phyloP scores from a whole-genome alignment of 192 early-diverging fungal genomes.

The Umbelopsis isabellina region DNA sequence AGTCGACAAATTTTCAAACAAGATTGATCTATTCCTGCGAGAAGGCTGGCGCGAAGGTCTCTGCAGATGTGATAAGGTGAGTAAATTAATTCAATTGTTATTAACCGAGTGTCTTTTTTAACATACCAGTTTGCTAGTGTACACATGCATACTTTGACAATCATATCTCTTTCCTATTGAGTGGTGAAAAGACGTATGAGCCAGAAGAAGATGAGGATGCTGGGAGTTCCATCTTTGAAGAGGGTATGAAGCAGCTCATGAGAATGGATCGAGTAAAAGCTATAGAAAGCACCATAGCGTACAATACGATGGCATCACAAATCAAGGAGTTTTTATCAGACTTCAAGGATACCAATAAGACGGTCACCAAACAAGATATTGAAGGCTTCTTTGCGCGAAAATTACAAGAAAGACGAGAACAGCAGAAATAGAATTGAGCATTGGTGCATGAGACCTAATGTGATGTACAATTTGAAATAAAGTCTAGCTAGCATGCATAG shows the following conservation, averaged over 20 bases:
- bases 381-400: slow-evolving; percentile 64
- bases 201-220: slow-evolving; percentile 79
- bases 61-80: slow-evolving; percentile 66
- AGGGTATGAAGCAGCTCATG: slow-evolving; percentile 73
- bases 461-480: too few species aligned
- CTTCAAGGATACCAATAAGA: slow-evolving; percentile 75
- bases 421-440: not conserved
- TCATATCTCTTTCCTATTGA: slow-evolving; percentile 55
- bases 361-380: slow-evolving; percentile 77
- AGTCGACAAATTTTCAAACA: not conserved
- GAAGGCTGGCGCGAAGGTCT: slow-evolving; percentile 76
- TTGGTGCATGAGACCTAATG: too few species aligned
- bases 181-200: slow-evolving; percentile 70
- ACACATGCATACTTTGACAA: slow-evolving; percentile 24
- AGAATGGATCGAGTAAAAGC: slow-evolving; percentile 75
- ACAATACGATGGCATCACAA: slow-evolving; percentile 67
- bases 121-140: not conserved
- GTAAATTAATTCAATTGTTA: not conserved
- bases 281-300: slow-evolving; percentile 79
- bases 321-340: slow-evolving; percentile 69
- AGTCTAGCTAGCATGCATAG: too few species aligned
- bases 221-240: slow-evolving; percentile 71
- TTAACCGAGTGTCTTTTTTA: not conserved
- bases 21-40: slow-evolving; percentile 67
- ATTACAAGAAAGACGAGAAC: slow-evolving; percentile 2